Conservation (phyloP, 164 flowering plant genomes). For the Chimonanthus salicifolius region DNA sequence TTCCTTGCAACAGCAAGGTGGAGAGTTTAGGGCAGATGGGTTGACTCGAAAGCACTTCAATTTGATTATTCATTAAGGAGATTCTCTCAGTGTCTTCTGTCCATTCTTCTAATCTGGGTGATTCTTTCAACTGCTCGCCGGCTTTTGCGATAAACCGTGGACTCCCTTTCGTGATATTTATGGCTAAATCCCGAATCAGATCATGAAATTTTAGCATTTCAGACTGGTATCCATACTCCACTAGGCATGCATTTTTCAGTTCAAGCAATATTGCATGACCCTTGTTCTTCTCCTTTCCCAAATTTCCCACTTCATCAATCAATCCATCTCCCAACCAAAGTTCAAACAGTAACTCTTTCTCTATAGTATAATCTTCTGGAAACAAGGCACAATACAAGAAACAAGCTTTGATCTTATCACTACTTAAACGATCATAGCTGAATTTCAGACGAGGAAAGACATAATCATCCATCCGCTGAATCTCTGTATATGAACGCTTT, state of each 20-base stretch:
- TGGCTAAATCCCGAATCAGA: slow-evolving; percentile 21
- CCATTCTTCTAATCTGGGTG: slow-evolving; percentile 7
- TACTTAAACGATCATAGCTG: slow-evolving; percentile 5
- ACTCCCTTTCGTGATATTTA: slow-evolving; percentile 2
- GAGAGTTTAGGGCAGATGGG: neutral
- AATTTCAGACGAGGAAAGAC: slow-evolving; percentile 12
- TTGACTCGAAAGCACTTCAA: neutral
- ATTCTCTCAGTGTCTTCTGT: slow-evolving; percentile 6
- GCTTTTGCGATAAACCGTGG: slow-evolving; percentile 17
- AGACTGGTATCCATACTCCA: slow-evolving; percentile 10
- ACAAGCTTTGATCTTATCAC: slow-evolving; percentile 1
- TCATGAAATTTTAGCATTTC: slow-evolving; percentile 19
- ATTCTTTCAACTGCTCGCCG: slow-evolving; percentile 4
- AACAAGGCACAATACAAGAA: slow-evolving; percentile 11
- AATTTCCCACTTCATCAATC: slow-evolving; percentile 8
- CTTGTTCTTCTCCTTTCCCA: slow-evolving; percentile 5
- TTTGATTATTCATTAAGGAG: slow-evolving; percentile 11
- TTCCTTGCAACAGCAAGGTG: neutral
- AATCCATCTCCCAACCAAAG: slow-evolving; percentile 23
- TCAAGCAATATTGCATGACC: slow-evolving; percentile 20
- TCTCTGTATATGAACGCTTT: neutral
- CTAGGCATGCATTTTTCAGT: slow-evolving; percentile 12
- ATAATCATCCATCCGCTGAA: neutral
- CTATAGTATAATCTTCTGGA: slow-evolving; percentile 9
- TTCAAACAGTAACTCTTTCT: slow-evolving; percentile 8